A percentile compares a stretch with the other conserved stretches of the same genome.
phyloP scores from a whole-genome alignment of 257 asterid genomes.

The Solanum tacnaense region DNA sequence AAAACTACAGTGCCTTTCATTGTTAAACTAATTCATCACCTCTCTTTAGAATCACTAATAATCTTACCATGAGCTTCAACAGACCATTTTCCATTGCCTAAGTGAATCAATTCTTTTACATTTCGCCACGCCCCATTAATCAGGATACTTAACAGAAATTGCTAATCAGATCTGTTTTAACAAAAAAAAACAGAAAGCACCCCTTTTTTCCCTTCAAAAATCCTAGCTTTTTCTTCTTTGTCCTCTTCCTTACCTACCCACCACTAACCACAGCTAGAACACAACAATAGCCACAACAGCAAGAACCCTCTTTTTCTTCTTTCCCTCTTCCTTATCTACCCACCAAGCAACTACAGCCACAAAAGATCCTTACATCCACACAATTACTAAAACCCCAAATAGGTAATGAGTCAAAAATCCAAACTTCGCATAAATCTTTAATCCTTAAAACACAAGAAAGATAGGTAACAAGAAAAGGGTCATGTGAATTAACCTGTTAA shows the following conservation, averaged over 20 bases:
- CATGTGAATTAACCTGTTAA: constrained; percentile 33
- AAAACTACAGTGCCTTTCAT: constrained; percentile 40
- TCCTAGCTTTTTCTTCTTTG: constrained; percentile 1
- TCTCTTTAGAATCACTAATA: constrained; percentile 16
- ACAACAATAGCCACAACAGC: constrained; percentile 10
- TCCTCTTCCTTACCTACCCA: constrained; percentile 20
- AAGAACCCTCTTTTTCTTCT: not conserved
- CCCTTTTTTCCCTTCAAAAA: constrained; percentile 21
- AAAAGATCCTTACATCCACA: constrained; percentile 13
- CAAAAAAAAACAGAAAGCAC: constrained; percentile 17
- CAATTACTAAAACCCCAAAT: not conserved
- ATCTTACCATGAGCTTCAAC: constrained; percentile 9
- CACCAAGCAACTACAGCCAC: constrained; percentile 12
- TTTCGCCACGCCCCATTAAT: constrained; percentile 5
- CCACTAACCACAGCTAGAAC: constrained; percentile 9
- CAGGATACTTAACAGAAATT: constrained; percentile 8
- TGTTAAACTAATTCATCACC: constrained; percentile 34
- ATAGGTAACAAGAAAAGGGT: constrained; percentile 24
- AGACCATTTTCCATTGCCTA: constrained; percentile 28
- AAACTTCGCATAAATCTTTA: not conserved
- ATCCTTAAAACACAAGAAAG: not conserved
- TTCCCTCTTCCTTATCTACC: constrained; percentile 20
- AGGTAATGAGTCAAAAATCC: not conserved
- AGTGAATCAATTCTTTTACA: constrained; percentile 9
- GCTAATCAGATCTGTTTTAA: constrained; percentile 34